Conservation (phyloP, 2,329 filamentous ascomycete genomes). For the Ascochyta pisi region DNA sequence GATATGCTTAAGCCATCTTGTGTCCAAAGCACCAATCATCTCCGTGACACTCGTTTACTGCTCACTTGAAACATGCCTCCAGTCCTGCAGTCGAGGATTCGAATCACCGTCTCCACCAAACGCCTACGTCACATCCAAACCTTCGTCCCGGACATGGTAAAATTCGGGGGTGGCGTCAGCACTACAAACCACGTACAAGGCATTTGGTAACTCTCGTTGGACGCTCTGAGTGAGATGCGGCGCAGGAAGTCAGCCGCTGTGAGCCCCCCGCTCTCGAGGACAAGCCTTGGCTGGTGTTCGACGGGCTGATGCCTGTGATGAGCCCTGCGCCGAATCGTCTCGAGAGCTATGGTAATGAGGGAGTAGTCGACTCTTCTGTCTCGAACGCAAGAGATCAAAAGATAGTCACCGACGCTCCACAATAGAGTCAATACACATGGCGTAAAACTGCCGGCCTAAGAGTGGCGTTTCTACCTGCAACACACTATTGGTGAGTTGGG, state of each 20-base stretch:
- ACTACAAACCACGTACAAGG: not conserved
- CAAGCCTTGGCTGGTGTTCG: conserved; percentile 7
- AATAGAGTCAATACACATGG: conserved; percentile 8
- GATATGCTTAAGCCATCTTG: no score
- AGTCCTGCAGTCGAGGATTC: conserved; percentile 7
- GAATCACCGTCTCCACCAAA: conserved; percentile 2
- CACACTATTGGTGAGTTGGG: conserved; percentile 8
- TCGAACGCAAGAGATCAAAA: conserved; percentile 5
- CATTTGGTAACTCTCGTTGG: conserved; percentile 4
- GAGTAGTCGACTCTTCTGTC: not conserved
- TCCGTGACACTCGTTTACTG: not conserved
- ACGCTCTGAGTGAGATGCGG: conserved; percentile 10
- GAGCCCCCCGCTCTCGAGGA: conserved; percentile 3
- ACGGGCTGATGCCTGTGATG: conserved; percentile 11
- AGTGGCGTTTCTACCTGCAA: conserved; percentile 13
- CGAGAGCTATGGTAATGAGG: conserved; percentile 8
- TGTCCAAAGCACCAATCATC: not conserved
- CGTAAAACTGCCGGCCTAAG: conserved; percentile 7
- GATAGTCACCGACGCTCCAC: conserved; percentile 18
- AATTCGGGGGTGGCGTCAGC: conserved; percentile 11
- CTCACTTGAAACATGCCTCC: conserved; percentile 7
- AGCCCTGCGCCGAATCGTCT: not conserved
- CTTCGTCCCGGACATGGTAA: not conserved
- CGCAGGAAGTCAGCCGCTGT: conserved; percentile 12
- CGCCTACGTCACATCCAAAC: not conserved